Conservation (phyloP, 305 asterid species). For the Fraxinus platypoda region DNA sequence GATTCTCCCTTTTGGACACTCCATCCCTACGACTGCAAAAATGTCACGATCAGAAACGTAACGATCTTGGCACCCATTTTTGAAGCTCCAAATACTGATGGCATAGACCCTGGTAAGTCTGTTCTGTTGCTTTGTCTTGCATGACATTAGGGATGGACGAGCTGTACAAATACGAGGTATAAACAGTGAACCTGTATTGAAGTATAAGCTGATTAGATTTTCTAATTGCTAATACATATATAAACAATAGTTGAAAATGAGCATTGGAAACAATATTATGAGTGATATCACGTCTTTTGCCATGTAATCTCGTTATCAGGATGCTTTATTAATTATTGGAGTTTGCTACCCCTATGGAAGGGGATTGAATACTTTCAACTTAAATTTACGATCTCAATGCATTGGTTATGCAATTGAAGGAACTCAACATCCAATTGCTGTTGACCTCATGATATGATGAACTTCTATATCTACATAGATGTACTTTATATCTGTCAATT, state of each 20-base stretch:
- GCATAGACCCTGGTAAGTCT: constrained; percentile 79
- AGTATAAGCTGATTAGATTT: constrained; percentile 6
- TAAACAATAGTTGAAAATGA: background rate
- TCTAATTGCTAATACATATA: background rate
- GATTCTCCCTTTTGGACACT: constrained; percentile 97
- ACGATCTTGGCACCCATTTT: constrained; percentile 73
- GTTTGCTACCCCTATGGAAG: background rate
- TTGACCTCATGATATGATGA: background rate
- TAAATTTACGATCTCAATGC: background rate
- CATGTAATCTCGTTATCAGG: background rate
- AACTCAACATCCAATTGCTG: background rate
- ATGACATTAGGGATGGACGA: background rate
- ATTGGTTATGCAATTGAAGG: background rate
- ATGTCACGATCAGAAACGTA: constrained; percentile 56
- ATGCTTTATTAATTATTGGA: background rate
- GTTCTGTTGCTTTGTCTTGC: constrained; percentile 6
- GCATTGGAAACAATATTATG: background rate
- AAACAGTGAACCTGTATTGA: background rate
- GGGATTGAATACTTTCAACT: background rate
- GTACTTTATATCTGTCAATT: background rate
- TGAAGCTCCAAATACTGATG: constrained; percentile 91
- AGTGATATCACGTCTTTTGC: background rate
- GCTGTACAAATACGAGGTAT: background rate
- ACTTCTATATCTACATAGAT: background rate
- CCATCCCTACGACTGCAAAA: constrained; percentile 86